Evolutionary conservation across 208 protist genomes (phyloP).

Genomic region (Leishmania tropica): DNA sequence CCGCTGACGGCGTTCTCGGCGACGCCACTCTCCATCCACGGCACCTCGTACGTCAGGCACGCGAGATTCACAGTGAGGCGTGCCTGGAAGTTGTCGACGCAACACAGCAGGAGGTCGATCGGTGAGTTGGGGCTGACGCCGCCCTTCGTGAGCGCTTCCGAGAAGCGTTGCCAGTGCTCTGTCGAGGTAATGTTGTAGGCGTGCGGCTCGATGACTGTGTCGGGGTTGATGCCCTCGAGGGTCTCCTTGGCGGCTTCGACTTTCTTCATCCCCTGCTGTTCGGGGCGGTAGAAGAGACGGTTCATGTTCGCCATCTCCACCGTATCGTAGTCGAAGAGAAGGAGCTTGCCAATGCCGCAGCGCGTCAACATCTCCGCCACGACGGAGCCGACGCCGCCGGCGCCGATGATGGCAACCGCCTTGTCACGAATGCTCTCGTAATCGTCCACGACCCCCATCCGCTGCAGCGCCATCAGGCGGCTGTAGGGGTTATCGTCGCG

Average conservation of each 20-base stretch:
- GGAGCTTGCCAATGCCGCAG: slow-evolving; percentile 97
- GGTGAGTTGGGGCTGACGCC: slow-evolving; percentile 42
- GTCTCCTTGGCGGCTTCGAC: slow-evolving; percentile 88
- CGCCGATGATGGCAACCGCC: slow-evolving; percentile 93
- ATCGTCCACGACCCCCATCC: slow-evolving; percentile 98
- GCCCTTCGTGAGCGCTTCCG: slow-evolving; percentile 61
- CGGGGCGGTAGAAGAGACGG: slow-evolving; percentile 95
- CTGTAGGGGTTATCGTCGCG: slow-evolving; percentile 95
- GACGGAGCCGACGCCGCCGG: slow-evolving; percentile 96
- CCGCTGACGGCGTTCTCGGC: slow-evolving; percentile 97
- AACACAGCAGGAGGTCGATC: slow-evolving; percentile 94
- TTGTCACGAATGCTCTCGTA: slow-evolving; percentile 95
- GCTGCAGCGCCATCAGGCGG: slow-evolving; percentile 96
- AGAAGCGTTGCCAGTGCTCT: slow-evolving; percentile 92
- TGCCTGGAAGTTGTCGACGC: slow-evolving; percentile 98
- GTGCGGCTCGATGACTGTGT: slow-evolving; percentile 93
- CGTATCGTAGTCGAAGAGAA: slow-evolving; percentile 99
- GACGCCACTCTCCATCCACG: slow-evolving; percentile 97
- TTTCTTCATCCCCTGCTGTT: slow-evolving; percentile 96
- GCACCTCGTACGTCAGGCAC: slow-evolving; percentile 86
- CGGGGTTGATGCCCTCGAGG: slow-evolving; percentile 96
- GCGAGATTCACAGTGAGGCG: slow-evolving; percentile 95
- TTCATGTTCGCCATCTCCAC: slow-evolving; percentile 99
- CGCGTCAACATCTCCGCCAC: slow-evolving; percentile 98
- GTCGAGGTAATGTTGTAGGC: slow-evolving; percentile 94